phyloP scores from a whole-genome alignment of 140 eudicot species.

The Cichorium intybus region DNA sequence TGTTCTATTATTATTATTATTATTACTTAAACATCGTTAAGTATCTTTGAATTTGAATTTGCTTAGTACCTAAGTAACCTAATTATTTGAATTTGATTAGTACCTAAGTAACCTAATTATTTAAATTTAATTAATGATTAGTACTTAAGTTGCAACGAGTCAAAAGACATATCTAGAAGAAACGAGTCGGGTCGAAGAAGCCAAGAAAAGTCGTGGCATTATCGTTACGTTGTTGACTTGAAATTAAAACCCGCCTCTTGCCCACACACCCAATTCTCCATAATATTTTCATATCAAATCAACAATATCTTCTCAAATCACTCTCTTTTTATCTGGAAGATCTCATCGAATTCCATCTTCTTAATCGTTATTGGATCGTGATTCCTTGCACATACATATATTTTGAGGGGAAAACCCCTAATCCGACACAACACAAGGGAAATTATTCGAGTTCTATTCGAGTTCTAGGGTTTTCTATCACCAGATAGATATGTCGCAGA shows the following conservation, averaged over 20 bases:
- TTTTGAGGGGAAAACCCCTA: constrained; percentile 18
- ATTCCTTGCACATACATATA: constrained; percentile 1
- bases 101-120: no score
- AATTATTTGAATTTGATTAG: no score
- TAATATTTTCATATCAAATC: background rate
- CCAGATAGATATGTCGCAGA: constrained; percentile 34
- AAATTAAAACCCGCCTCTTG: constrained; percentile 26
- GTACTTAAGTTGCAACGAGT: no score
- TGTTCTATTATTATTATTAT: no score
- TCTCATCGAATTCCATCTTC: constrained; percentile 25
- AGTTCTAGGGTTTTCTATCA: constrained; percentile 30
- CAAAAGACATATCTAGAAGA: background rate
- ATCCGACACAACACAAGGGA: constrained; percentile 9
- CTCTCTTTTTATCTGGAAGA: constrained; percentile 8
- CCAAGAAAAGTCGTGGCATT: constrained; percentile 1
- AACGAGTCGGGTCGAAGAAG: background rate
- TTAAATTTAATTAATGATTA: no score
- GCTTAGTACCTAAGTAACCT: no score
- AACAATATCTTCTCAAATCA: constrained; percentile 6
- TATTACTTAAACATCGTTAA: no score
- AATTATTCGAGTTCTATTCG: background rate
- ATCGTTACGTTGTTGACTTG: constrained; percentile 19
- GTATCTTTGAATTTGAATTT: no score
- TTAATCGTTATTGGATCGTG: constrained; percentile 10
- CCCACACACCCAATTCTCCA: constrained; percentile 12